Evolutionary conservation across 1,284 basidiomycete species (phyloP).

Genomic region (Peniophora sp.): DNA sequence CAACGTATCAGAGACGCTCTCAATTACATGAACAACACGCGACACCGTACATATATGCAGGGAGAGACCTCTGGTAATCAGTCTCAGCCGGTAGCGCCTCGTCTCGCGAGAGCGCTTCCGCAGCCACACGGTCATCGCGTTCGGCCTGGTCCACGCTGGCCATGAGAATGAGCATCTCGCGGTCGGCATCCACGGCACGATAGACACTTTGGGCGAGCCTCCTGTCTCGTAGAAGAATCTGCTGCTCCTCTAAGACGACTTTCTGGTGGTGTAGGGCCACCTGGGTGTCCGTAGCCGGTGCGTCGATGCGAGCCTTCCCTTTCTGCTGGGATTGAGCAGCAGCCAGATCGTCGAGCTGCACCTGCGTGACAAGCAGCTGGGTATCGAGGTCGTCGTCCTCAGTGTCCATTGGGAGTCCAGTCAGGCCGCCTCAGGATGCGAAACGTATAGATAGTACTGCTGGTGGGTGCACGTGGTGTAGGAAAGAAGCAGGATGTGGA

Average conservation of each 20-base stretch:
- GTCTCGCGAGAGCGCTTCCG: neutral
- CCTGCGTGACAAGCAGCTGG: neutral
- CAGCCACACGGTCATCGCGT: neutral
- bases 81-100: neutral
- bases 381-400: neutral
- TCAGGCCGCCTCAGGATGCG: no score
- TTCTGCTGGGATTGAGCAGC: neutral
- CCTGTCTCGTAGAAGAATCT: neutral
- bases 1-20: no score
- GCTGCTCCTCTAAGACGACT: neutral
- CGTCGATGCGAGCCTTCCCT: neutral
- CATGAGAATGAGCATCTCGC: neutral
- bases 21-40: no score
- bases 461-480: no score
- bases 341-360: constrained; percentile 1
- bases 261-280: neutral
- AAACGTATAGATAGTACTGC: no score
- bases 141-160: constrained; percentile 1
- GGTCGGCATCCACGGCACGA: neutral
- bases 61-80: neutral
- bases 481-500: no score
- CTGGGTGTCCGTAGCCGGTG: neutral
- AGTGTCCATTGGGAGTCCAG: no score
- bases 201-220: neutral
- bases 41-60: neutral